Conservation (phyloP, 305 asterid species). For the Petunia hybrid region DNA sequence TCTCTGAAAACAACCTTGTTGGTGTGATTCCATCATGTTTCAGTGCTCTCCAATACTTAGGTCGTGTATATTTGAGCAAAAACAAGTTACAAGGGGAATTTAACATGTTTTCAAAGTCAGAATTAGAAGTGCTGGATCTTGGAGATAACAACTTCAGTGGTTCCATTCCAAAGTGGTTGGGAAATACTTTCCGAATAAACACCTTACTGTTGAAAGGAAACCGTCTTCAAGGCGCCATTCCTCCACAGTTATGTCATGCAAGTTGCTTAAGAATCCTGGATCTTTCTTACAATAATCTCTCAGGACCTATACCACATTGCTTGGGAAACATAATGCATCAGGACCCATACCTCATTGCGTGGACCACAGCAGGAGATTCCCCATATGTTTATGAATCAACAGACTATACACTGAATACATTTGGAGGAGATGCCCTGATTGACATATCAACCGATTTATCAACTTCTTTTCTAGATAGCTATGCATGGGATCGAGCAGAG, state of each 20-base stretch:
- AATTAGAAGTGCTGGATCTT: neutral
- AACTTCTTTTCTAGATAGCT: too few species aligned
- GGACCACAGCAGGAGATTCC: too few species aligned
- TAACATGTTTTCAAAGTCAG: neutral
- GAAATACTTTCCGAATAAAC: neutral
- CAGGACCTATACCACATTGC: constrained; percentile 35
- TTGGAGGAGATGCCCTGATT: too few species aligned
- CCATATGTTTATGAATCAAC: too few species aligned
- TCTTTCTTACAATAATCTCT: constrained; percentile 27
- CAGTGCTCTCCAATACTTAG: neutral
- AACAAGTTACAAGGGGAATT: constrained; percentile 12
- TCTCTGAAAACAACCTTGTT: neutral
- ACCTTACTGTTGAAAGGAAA: constrained; percentile 31
- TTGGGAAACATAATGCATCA: neutral
- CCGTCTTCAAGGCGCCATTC: constrained; percentile 28
- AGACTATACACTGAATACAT: neutral
- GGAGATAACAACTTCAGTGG: neutral
- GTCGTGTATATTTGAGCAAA: neutral
- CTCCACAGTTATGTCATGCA: constrained; percentile 10
- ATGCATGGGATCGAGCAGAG: neutral
- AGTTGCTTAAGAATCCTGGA: constrained; percentile 23
- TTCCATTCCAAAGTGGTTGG: too few species aligned
- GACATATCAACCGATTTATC: neutral
- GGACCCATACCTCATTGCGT: neutral
- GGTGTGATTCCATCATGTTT: constrained; percentile 24